Evolutionary conservation across 2,329 filamentous ascomycete genomes (phyloP), one percentile per base, ranked within the genome.

Genomic region (Epichloe baconii): DNA sequence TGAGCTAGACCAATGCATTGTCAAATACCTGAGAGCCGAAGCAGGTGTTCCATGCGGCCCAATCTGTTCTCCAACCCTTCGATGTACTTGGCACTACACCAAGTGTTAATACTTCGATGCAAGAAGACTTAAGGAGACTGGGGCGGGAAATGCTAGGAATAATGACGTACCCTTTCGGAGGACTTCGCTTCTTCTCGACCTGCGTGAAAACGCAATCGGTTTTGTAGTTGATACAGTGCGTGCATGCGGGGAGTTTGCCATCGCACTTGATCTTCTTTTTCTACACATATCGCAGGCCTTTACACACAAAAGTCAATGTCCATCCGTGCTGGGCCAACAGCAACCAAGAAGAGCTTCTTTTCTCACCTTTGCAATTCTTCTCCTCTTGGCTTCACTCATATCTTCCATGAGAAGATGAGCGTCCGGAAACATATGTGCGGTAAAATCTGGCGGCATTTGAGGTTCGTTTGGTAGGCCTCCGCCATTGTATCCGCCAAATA

Each of bases 191-290:
- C 82, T 98, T 98, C 73, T 98, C 93, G 38, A 97, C 90, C 66
- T 95, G 89, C 0, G 93, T 97, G 65, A 97, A 97, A 59, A 95
- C 80, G 67, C 91, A 98, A 61, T 95, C 89, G 5, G 90, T 96
- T 76, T 96, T 96, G 75, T 96, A 96, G 68, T 96, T 97, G 66
- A 86, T 85, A 68, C 91, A 98, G 69, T 97, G 93, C 7, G 88
- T 90, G 69, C 93, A 98, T 54, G 89, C 83, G 38, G 93, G 91
- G 70, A 95, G 81, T 71, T 94, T 95, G 58, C 93, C 91, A 65
- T 97, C 93, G 69, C 91, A 97, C 71, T 97, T 97, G 70, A 97
- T 93, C 76, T 91, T 95, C 70, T 88, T 90, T 72, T 95, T 95
- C 90, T 79, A 66, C 91, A 97, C 89, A 95, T 94, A 61, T 95